Evolutionary conservation across 352 stramenopile genomes (phyloP), one percentile per base, ranked within the genome.

Genomic region (Pythium phragmiticola): DNA sequence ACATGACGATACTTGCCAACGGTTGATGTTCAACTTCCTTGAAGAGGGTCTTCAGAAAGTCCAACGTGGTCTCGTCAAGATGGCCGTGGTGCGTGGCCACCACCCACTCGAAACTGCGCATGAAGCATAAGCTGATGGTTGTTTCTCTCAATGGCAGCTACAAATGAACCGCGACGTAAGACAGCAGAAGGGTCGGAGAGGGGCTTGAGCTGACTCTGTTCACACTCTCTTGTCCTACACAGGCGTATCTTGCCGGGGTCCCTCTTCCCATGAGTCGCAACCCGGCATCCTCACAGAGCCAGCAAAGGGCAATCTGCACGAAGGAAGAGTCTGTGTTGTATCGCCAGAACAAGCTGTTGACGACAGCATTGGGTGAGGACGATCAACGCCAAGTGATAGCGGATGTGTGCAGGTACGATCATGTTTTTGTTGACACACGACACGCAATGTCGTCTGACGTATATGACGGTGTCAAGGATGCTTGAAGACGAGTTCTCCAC

Each of bases 11-110:
- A 39, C 34, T 1, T 68, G 60, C 36, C 65, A 63, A 9, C 11
- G 54, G 28, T 16, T 65, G 16, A 65, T 72, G 56, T 72, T 60
- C 33, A n/a, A 53, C 41, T 68, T 72, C 36, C 64, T 72, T 33
- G 65, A 68, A 19, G 52, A 72, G 8, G 41, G 16, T 33, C 41
- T 72, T 7, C 43, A 58, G 4, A 4, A 11, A 30, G 9, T 19
- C n/a, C 48, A 68, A 30, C 21, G 34, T 33, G n/a, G 7, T 30
- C 56, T 72, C n/a, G 41, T 68, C n/a, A 26, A 46, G 34, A 53
- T 50, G 14, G 54, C 60, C 21, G 23, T 72, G 23, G 65, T 72
- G 48, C 7, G 53, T 57, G 9, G 17, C 17, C 37, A 14, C 13
- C 6, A 46, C 17, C 13, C 6, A 46, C 14, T 4, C 6, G 13